A percentile compares a stretch with the other conserved stretches of the same genome.
Evolutionary conservation across 2,329 filamentous ascomycete genomes (phyloP).

Genomic region (Colletotrichum aenigma): DNA sequence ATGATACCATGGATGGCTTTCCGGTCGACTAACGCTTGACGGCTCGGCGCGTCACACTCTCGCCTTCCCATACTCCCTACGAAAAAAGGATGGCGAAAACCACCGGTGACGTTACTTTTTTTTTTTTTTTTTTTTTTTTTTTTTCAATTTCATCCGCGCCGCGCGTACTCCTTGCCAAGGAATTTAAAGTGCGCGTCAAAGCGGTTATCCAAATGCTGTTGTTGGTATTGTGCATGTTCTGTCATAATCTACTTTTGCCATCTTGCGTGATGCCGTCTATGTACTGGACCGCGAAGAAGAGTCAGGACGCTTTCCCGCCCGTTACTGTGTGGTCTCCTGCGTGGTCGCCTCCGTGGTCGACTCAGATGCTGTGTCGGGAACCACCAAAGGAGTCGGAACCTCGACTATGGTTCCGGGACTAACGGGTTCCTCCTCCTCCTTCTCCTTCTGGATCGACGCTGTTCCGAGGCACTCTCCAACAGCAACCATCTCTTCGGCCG

Average conservation of each 20-base stretch:
- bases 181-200: background rate
- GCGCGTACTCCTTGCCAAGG: background rate
- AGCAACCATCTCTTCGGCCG: slow-evolving; percentile 11
- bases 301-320: background rate
- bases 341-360: background rate
- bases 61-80: background rate
- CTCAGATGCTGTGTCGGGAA: background rate
- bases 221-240: background rate
- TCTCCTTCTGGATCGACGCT: background rate
- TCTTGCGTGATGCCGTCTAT: background rate
- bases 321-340: background rate
- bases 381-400: background rate
- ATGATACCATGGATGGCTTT: background rate
- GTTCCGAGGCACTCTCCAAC: slow-evolving; percentile 11
- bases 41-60: background rate
- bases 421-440: background rate
- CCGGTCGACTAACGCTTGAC: background rate
- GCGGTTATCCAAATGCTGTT: background rate
- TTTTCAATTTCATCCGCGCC: background rate
- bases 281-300: background rate
- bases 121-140: background rate
- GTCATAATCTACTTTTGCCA: background rate
- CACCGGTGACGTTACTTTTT: background rate
- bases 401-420: background rate
- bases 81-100: background rate